Conservation (phyloP, 768 basidiomycete genomes). For the Podaxis sp. region DNA sequence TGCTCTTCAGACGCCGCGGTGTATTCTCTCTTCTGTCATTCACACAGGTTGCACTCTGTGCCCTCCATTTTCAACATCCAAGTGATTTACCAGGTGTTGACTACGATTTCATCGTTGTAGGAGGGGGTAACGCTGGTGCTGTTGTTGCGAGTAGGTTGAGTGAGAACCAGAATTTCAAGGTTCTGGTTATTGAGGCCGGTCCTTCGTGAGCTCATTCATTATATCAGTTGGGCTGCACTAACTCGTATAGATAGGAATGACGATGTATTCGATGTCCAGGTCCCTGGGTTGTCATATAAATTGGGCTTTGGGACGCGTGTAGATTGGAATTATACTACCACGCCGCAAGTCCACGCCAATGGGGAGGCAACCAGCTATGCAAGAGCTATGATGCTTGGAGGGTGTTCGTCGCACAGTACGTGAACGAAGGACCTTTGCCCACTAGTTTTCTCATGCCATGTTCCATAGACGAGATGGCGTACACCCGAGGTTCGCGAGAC, state of each 20-base stretch:
- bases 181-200: constrained; percentile 24
- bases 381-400: constrained; percentile 27
- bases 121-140: constrained; percentile 22
- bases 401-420: constrained; percentile 24
- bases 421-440: not conserved
- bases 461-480: constrained; percentile 7
- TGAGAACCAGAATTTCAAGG: constrained; percentile 16
- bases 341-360: constrained; percentile 21
- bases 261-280: constrained; percentile 8
- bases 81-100: not conserved
- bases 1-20: not conserved
- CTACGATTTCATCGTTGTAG: not conserved
- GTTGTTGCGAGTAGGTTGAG: constrained; percentile 21
- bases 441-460: not conserved
- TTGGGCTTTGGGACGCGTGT: not conserved
- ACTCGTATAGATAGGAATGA: constrained; percentile 9
- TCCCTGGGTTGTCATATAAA: not conserved
- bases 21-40: not conserved
- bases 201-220: constrained; percentile 8
- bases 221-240: too few species aligned
- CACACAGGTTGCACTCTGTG: not conserved
- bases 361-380: constrained; percentile 20
- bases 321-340: constrained; percentile 23
- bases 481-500: constrained; percentile 12
- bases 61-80: not conserved